These are phyloP conservation scores for Tilletia horrida DNA, from an alignment of 1,284 basidiomycete genomes.

Conservation along the genomic window DNA sequence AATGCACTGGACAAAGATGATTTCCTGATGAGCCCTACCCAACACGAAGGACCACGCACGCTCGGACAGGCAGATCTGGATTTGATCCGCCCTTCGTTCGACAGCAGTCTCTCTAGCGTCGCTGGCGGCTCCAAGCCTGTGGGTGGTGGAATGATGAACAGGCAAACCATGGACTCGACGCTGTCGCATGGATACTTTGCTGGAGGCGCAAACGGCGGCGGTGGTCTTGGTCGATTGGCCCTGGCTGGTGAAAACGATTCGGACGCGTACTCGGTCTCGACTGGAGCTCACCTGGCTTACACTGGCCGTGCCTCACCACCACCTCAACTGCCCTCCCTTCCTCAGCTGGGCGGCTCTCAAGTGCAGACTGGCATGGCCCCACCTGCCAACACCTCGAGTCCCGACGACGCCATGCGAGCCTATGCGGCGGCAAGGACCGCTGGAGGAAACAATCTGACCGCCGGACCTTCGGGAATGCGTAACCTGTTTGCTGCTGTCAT, in stretches of 20 bases:
- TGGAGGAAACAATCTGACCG: conserved; percentile 17
- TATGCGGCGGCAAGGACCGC: conserved; percentile 42
- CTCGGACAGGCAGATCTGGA: conserved; percentile 20
- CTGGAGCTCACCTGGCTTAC: conserved; percentile 16
- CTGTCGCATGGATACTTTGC: conserved; percentile 13
- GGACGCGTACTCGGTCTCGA: conserved; percentile 20
- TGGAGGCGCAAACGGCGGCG: not conserved
- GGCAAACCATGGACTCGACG: conserved; percentile 33
- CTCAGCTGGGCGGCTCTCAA: conserved; percentile 7
- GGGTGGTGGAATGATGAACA: conserved; percentile 29
- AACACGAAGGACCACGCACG: conserved; percentile 29
- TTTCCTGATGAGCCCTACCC: conserved; percentile 44
- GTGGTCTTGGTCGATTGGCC: not conserved
- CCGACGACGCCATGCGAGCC: conserved; percentile 47
- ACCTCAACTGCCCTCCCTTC: conserved; percentile 10
- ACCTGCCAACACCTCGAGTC: conserved; percentile 39
- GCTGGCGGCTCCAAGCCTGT: conserved; percentile 30
- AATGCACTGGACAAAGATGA: conserved; percentile 36
- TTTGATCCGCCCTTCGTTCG: conserved; percentile 18
- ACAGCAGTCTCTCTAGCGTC: not conserved
- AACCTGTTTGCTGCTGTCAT: conserved; percentile 42
- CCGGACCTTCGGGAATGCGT: conserved; percentile 25
- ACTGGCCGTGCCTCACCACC: not conserved
- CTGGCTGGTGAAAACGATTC: conserved; percentile 28
- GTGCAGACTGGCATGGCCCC: conserved; percentile 45